Conservation (phyloP, 2,329 filamentous ascomycete genomes). For the Xylariaceae sp. region DNA sequence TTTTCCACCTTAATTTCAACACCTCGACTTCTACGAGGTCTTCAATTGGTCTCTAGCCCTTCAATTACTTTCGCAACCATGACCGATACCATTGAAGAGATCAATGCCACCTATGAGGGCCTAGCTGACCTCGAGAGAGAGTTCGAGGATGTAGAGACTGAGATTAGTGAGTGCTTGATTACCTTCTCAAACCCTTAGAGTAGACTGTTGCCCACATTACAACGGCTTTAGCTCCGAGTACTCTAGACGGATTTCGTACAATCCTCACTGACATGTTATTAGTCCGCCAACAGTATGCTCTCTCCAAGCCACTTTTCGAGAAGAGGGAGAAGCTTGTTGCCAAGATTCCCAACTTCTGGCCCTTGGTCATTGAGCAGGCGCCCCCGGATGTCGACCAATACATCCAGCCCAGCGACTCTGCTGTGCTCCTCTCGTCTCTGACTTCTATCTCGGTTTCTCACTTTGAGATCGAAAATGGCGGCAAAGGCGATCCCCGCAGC, state of each 20-base stretch:
- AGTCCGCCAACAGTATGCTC: slow-evolving; percentile 77
- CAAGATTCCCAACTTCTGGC: slow-evolving; percentile 89
- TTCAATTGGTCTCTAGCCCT: neutral
- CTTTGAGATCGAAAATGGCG: slow-evolving; percentile 74
- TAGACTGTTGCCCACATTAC: neutral
- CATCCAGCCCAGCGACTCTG: slow-evolving; percentile 81
- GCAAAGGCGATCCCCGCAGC: slow-evolving; percentile 78
- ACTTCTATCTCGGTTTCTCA: slow-evolving; percentile 74
- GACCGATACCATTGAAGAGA: slow-evolving; percentile 28
- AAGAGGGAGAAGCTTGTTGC: slow-evolving; percentile 75
- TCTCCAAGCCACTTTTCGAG: slow-evolving; percentile 74
- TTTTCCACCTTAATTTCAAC: neutral
- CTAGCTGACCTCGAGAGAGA: slow-evolving; percentile 81
- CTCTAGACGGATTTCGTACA: neutral
- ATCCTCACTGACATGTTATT: slow-evolving; percentile 16
- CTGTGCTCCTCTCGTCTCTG: slow-evolving; percentile 73
- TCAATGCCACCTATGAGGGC: slow-evolving; percentile 71
- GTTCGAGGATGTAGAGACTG: slow-evolving; percentile 82
- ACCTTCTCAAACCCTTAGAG: neutral
- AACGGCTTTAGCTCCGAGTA: neutral
- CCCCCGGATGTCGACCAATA: slow-evolving; percentile 87
- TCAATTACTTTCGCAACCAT: slow-evolving; percentile 19
- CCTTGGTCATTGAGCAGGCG: slow-evolving; percentile 87
- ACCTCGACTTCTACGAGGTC: too few relatives aligned
- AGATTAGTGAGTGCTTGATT: slow-evolving; percentile 72